Evolutionary conservation across 495 filamentous ascomycete genomes (phyloP), one percentile per base, ranked within the genome.

Genomic region (Aspergillus bridgeri): DNA sequence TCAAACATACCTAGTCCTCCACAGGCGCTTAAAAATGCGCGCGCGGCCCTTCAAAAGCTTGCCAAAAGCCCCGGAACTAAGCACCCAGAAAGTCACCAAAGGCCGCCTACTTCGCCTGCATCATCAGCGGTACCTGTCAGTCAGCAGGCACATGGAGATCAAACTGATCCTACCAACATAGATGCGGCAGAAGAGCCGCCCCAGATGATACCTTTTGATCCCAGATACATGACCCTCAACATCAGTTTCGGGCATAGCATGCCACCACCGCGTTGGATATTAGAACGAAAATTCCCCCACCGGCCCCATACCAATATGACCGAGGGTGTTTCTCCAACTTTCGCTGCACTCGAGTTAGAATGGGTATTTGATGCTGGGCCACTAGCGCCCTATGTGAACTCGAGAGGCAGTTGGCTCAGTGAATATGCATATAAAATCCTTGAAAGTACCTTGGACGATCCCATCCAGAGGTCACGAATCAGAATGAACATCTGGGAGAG

Each of bases 361-460:
- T 73, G 70, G 70, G 48, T 33, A 9, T 69, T 73, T 43, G 68
- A 73, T 5, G 49, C 63, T 18, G 70, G 68, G 9, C 20, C 58
- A 15, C 2, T 20, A 0, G 11, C 29, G 19, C n/a, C 11, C 8
- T 59, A 56, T 59, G 47, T 54, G 7, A 46, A 50, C 0, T 44
- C 61, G 38, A 45, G 51, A 6, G 3, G 52, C 23, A 60, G 54
- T 3, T 23, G 53, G 49, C 47, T 72, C 6, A 49, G 54, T 47
- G 59, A 58, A 9, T 63, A 58, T 24, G 66, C 65, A 25, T 64
- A 63, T 38, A 29, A 6, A n/a, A 62, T 54, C 42, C 60, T 68
- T 19, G 42, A 45, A n/a, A 53, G 60, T 11, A 48, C 60, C 6
- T 51, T 72, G 15, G 18, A 42, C 24, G 22, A 64, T 46, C 52